Evolutionary conservation across 495 filamentous ascomycete genomes (phyloP).

Genomic region (Penicillium cataractarum): DNA sequence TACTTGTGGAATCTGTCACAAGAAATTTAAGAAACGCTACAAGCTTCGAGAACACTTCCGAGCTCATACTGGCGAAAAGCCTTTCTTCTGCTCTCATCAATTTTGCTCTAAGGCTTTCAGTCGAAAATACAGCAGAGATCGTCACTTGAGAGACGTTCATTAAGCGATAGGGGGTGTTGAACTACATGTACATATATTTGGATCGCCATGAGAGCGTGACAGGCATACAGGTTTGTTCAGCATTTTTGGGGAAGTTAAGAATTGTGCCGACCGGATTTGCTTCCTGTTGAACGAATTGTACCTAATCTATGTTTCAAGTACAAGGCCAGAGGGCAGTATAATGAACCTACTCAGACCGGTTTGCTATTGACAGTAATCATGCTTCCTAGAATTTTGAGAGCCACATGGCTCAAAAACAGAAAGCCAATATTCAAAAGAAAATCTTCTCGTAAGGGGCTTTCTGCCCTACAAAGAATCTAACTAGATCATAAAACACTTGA

Average conservation of each 20-base stretch:
- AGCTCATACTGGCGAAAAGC: neutral
- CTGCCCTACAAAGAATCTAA: no score
- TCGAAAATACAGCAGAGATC: neutral
- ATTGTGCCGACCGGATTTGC: no score
- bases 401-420: neutral
- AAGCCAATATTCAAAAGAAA: neutral
- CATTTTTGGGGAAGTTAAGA: neutral
- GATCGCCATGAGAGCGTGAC: neutral
- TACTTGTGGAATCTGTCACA: neutral
- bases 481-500: no score
- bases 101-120: neutral
- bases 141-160: neutral
- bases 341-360: no score
- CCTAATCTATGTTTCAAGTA: no score
- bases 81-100: neutral
- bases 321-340: no score
- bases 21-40: neutral
- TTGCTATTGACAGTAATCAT: neutral
- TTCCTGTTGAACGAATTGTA: no score
- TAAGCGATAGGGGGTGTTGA: no score
- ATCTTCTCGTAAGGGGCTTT: neutral
- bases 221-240: neutral
- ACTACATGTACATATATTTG: no score
- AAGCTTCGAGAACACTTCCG: neutral
- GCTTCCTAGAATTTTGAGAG: neutral